Base-by-base conservation (phyloP, 345 rosid genomes). In the Raphanus sativus region DNA sequence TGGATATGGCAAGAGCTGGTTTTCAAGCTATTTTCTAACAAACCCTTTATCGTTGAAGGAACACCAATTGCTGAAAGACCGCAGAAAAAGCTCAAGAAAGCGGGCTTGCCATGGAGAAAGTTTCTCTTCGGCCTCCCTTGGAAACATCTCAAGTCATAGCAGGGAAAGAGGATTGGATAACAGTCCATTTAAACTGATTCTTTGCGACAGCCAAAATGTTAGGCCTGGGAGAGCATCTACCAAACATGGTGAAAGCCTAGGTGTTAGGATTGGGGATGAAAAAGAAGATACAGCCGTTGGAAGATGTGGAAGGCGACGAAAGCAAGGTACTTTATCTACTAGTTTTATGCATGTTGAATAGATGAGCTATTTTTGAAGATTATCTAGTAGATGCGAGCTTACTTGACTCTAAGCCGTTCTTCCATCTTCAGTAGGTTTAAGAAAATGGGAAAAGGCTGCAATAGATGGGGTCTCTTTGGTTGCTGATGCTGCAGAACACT, bases 401-500 rank as follows among this genome's bases (percentile, higher is more conserved):
- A 71, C 70, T 71, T 54, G 62, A 80, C 68, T 84, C 40, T 58
- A 77, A 67, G 74, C 79, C 81, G 86, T 84, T 80, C 73, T 74
- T 73, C 54, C 75, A 75, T 84, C 87, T 17, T 80, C 94, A 73
- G 86, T 88, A 71, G 93, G 94, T 67, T 96, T 89, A 74, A 90
- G 81, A 78, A 93, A 88, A 77, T 96, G 99, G 99, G 99, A 96
- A 87, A 87, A 88, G 83, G 98, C 98, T 80, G 99, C 98, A 40
- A 93, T 90, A 70, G 98, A 96, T 81, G 99, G 99, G 70, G 99
- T 93, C 84, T 93, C 99, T 67, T 84, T 96, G 86, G 99, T 93
- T 81, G 99, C 99, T 72, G 98, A 93, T 80, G 99, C 99, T 80
- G 98, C 99, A 75, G 99, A 91, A 82, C 99, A 96, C 84, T 82